Evolutionary conservation across 257 asterid genomes (phyloP), one percentile per base, ranked within the genome.

Genomic region (Primulina huaijiensis): DNA sequence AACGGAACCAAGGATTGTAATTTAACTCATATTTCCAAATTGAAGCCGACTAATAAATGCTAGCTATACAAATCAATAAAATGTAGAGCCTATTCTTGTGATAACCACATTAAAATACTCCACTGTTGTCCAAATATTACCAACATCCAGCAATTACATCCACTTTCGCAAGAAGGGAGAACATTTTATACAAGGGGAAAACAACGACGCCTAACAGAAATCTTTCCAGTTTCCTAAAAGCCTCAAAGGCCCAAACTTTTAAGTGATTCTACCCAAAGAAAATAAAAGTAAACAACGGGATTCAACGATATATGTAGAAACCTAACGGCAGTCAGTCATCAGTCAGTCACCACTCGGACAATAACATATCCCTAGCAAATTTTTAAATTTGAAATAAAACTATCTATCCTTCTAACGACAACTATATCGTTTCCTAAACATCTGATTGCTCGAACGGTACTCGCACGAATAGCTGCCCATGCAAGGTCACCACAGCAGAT

Each of bases 401-500:
- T 16, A 50, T 50, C 21, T 50, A 50, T 1, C 17, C 4, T 43
- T 11, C 53, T 43, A 9, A 12, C n/a, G n/a, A 50, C 57, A 43
- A 43, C 9, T 35, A 35, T 14, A 50, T 16, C 21, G 21, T 17
- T 65, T 35, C 52, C 21, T 79, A 87, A 12, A 59, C 65, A 79
- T 89, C 94, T 52, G 87, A 67, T 68, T 84, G 93, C 75, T 87
- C 94, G 34, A 92, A 87, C n/a, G 98, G 98, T 70, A 89, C 95
- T 8, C 96, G 96, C 62, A 92, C 96, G 64, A 92, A 92, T 71
- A 92, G 85, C 86, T 89, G 96, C 57, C 98, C 98, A 20, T 89
- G 96, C 74, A 92, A 79, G 65, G 96, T 92, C 76, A 89, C 96
- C 75, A 92, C 96, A 25, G 96, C 98, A 33, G 98, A 92, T 31